Conservation (phyloP, 805 yeast species). For the Candida jianshihensis region DNA sequence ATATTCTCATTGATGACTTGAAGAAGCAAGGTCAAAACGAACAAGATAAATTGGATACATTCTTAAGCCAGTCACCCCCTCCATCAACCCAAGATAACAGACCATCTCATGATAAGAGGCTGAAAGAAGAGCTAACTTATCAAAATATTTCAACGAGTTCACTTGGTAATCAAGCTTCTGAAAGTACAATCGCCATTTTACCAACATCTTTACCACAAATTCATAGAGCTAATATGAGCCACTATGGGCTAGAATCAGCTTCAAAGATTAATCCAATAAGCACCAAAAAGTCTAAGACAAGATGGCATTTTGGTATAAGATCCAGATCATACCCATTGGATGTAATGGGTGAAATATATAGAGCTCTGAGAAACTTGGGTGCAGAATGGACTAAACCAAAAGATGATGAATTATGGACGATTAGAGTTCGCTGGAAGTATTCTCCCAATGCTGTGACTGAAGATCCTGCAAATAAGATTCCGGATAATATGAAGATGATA, state of each 20-base stretch:
- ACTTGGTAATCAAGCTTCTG: slow-evolving; percentile 23
- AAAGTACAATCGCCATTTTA: slow-evolving; percentile 82
- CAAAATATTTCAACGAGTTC: slow-evolving; percentile 24
- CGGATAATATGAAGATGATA: slow-evolving; percentile 92
- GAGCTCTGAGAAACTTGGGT: slow-evolving; percentile 87
- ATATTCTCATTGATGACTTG: slow-evolving; percentile 58
- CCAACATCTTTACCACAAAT: slow-evolving; percentile 94
- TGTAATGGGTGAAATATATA: slow-evolving; percentile 96
- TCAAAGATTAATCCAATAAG: slow-evolving; percentile 46
- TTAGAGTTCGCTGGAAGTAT: slow-evolving; percentile 89
- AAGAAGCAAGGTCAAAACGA: slow-evolving; percentile 32
- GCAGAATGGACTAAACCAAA: slow-evolving; percentile 97
- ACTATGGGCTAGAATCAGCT: slow-evolving; percentile 41
- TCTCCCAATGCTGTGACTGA: slow-evolving; percentile 29
- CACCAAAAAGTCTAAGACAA: slow-evolving; percentile 81
- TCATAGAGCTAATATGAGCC: slow-evolving; percentile 88
- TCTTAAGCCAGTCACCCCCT: slow-evolving; percentile 56
- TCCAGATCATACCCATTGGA: slow-evolving; percentile 94
- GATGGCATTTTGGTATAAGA: slow-evolving; percentile 98
- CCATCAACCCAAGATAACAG: slow-evolving; percentile 24
- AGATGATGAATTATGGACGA: slow-evolving; percentile 94
- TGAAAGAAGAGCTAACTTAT: slow-evolving; percentile 27
- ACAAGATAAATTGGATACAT: slow-evolving; percentile 48
- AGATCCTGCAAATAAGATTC: slow-evolving; percentile 32
- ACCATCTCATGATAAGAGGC: slow-evolving; percentile 9